Percentiles rank a stretch among this genome's conserved stretches.
phyloP scores from a whole-genome alignment of 306 rosid genomes.

The Vachellia pachyceras region DNA sequence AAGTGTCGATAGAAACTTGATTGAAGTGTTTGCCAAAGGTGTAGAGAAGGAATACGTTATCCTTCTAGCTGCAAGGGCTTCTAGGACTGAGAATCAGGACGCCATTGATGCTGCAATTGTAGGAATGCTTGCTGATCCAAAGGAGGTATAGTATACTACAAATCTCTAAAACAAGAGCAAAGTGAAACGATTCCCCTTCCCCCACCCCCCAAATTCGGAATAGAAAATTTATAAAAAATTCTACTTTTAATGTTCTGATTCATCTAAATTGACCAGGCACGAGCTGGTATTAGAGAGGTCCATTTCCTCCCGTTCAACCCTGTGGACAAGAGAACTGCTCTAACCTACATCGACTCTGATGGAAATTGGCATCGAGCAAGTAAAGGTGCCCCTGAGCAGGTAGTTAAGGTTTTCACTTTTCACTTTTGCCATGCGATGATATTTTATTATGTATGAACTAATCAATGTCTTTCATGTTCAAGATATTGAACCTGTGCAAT shows the following conservation, averaged over 20 bases:
- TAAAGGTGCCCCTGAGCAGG: slow-evolving; percentile 99
- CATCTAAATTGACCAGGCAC: slow-evolving; percentile 65
- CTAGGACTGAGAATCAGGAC: slow-evolving; percentile 98
- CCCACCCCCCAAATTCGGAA: neutral
- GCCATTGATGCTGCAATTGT: slow-evolving; percentile 99
- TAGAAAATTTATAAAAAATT: neutral
- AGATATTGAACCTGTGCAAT: slow-evolving; percentile 93
- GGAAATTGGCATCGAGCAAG: slow-evolving; percentile 93
- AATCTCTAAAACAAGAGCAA: neutral
- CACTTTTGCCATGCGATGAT: slow-evolving; percentile 23
- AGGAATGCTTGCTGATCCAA: slow-evolving; percentile 98
- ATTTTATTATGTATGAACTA: slow-evolving; percentile 17
- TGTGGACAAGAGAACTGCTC: slow-evolving; percentile 97
- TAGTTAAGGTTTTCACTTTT: slow-evolving; percentile 43
- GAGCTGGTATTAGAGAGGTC: slow-evolving; percentile 91
- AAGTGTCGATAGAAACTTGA: slow-evolving; percentile 77
- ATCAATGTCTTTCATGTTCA: slow-evolving; percentile 33
- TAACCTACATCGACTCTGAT: slow-evolving; percentile 86
- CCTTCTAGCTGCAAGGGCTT: slow-evolving; percentile 97
- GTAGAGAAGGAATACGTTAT: slow-evolving; percentile 84
- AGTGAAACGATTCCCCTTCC: neutral
- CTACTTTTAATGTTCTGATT: slow-evolving; percentile 11
- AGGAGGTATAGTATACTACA: slow-evolving; percentile 67
- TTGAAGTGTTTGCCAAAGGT: slow-evolving; percentile 90
- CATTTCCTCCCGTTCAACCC: slow-evolving; percentile 99